Percentiles rank a stretch among this genome's conserved stretches.
Conservation (phyloP, 202 grass and related monocot species). For the Schoenoplectus triqueter region DNA sequence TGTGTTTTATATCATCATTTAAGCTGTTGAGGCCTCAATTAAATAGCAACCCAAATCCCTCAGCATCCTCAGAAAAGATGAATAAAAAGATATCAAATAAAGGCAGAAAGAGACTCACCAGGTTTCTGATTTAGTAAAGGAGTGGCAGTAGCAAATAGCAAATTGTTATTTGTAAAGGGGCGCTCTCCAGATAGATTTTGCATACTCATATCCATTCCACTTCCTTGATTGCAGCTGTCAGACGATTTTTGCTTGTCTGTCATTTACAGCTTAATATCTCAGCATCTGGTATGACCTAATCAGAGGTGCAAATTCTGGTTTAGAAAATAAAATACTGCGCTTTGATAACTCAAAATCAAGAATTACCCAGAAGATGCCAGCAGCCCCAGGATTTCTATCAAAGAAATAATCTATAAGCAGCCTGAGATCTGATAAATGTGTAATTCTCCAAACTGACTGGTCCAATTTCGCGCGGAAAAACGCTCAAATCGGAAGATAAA, state of each 20-base stretch:
- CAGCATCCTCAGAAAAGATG: background rate
- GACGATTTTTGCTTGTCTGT: background rate
- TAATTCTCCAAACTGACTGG: no score
- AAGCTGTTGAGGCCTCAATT: background rate
- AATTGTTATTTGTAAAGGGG: background rate
- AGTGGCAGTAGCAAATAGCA: slow-evolving; percentile 6
- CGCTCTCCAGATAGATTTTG: slow-evolving; percentile 15
- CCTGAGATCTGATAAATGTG: no score
- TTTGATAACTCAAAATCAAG: background rate
- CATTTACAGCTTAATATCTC: slow-evolving; percentile 21
- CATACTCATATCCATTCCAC: background rate
- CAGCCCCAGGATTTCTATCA: background rate
- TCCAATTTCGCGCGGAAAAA: no score
- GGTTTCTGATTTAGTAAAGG: slow-evolving; percentile 32
- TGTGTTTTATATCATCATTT: background rate
- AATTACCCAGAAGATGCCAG: background rate
- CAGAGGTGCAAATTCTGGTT: background rate
- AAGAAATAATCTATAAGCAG: background rate
- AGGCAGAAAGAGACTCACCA: slow-evolving; percentile 10
- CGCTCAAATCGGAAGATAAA: no score
- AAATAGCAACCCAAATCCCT: background rate
- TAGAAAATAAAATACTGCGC: background rate
- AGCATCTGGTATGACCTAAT: slow-evolving; percentile 15
- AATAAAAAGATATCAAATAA: background rate
- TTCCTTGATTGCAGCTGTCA: slow-evolving; percentile 7